Evolutionary conservation across 176 grass and related monocot species (phyloP).

Genomic region (Tillandsia fasciculata): DNA sequence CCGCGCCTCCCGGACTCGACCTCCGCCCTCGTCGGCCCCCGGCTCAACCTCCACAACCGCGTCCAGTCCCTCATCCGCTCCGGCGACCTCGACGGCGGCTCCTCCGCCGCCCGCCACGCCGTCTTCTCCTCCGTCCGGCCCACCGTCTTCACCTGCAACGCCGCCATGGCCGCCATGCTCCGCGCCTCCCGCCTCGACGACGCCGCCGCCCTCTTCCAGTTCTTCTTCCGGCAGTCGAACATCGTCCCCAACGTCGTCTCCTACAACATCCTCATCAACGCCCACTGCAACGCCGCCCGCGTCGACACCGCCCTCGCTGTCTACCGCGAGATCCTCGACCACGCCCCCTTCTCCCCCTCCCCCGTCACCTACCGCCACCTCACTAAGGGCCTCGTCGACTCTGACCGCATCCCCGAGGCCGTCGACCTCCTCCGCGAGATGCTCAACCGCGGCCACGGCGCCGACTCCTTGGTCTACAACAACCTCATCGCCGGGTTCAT

Average conservation of each 20-base stretch:
- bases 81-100: conserved; percentile 34
- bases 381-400: conserved; percentile 46
- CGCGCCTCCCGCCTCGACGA: conserved; percentile 31
- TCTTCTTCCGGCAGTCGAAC: conserved; percentile 38
- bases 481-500: conserved; percentile 49
- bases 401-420: conserved; percentile 31
- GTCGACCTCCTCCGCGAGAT: conserved; percentile 38
- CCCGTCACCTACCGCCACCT: conserved; percentile 38
- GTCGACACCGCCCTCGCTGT: conserved; percentile 32
- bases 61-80: conserved; percentile 44
- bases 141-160: conserved; percentile 68
- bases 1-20: conserved; percentile 40
- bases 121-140: conserved; percentile 26
- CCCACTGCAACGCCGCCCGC: conserved; percentile 29
- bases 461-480: conserved; percentile 52
- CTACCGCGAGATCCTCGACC: conserved; percentile 32
- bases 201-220: conserved; percentile 26
- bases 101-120: conserved; percentile 21
- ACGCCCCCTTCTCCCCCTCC: conserved; percentile 35
- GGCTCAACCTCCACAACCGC: conserved; percentile 47
- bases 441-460: conserved; percentile 36
- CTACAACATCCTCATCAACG: conserved; percentile 50
- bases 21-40: conserved; percentile 31
- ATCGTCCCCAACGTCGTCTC: conserved; percentile 53
- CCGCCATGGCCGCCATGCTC: conserved; percentile 34